Percentiles rank a stretch among this genome's conserved stretches.
These are phyloP conservation scores for Aspergillus sp. DNA, from an alignment of 2,329 filamentous ascomycete genomes.

Conservation along the genomic window DNA sequence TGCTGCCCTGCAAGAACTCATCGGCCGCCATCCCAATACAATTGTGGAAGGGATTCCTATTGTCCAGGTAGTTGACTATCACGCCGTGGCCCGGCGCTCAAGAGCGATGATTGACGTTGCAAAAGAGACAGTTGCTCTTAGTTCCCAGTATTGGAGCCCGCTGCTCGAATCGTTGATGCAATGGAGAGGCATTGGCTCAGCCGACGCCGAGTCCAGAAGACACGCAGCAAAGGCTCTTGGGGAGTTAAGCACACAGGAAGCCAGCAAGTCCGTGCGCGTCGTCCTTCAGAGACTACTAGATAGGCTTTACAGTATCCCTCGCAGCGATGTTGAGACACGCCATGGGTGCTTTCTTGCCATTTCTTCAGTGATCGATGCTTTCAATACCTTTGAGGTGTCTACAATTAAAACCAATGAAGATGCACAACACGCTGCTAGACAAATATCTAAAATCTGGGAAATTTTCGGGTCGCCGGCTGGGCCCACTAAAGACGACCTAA, in stretches of 20 bases:
- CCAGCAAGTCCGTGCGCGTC: constrained; percentile 29
- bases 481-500: constrained; percentile 40
- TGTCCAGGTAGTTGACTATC: constrained; percentile 90
- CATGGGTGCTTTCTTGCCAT: constrained; percentile 46
- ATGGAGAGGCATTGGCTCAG: constrained; percentile 86
- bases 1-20: constrained; percentile 88
- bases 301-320: constrained; percentile 38
- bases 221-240: constrained; percentile 71
- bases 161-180: constrained; percentile 70
- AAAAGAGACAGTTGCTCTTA: constrained; percentile 65
- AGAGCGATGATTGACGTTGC: constrained; percentile 79
- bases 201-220: constrained; percentile 71
- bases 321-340: constrained; percentile 42
- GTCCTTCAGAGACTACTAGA: constrained; percentile 34
- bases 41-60: constrained; percentile 78
- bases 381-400: constrained; percentile 20
- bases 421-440: constrained; percentile 26
- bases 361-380: constrained; percentile 38
- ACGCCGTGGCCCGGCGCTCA: constrained; percentile 82
- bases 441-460: constrained; percentile 37
- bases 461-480: constrained; percentile 35
- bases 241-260: constrained; percentile 33
- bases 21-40: constrained; percentile 87
- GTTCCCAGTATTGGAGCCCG: constrained; percentile 63
- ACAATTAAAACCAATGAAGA: constrained; percentile 19